Percentiles rank a stretch among this genome's conserved stretches.
Conservation (phyloP, 2,329 filamentous ascomycete species). For the Aureobasidium vineae region DNA sequence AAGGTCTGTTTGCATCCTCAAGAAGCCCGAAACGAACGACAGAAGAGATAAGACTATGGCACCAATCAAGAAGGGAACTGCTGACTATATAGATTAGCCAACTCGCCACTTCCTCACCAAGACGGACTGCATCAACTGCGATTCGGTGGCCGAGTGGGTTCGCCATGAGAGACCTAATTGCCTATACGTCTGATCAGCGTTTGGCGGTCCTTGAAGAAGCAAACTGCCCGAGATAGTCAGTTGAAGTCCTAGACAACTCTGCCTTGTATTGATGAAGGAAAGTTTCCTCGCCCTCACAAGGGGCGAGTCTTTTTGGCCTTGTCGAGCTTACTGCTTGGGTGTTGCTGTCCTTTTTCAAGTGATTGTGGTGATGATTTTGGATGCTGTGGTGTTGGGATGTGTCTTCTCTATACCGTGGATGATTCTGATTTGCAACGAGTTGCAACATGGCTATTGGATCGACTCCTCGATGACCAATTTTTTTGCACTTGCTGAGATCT, state of each 20-base stretch:
- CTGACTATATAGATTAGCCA: background rate
- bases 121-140: background rate
- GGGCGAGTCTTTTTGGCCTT: background rate
- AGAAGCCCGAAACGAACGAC: background rate
- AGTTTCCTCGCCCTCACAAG: background rate
- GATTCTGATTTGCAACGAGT: background rate
- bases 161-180: background rate
- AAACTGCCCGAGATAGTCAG: conserved; percentile 6
- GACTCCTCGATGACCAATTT: background rate
- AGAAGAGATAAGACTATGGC: background rate
- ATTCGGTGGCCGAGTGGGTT: background rate
- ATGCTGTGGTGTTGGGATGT: background rate
- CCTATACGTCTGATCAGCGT: background rate
- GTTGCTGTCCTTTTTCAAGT: background rate
- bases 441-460: background rate
- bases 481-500: background rate
- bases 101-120: background rate
- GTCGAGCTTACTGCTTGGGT: background rate
- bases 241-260: background rate
- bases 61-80: too few species aligned
- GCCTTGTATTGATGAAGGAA: conserved; percentile 1
- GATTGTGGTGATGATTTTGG: too few species aligned
- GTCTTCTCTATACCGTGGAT: background rate
- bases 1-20: too few species aligned
- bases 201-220: conserved; percentile 4